Evolutionary conservation across 306 rosid species (phyloP), one percentile per base, ranked within the genome.

Genomic region (Acacia acuminata): DNA sequence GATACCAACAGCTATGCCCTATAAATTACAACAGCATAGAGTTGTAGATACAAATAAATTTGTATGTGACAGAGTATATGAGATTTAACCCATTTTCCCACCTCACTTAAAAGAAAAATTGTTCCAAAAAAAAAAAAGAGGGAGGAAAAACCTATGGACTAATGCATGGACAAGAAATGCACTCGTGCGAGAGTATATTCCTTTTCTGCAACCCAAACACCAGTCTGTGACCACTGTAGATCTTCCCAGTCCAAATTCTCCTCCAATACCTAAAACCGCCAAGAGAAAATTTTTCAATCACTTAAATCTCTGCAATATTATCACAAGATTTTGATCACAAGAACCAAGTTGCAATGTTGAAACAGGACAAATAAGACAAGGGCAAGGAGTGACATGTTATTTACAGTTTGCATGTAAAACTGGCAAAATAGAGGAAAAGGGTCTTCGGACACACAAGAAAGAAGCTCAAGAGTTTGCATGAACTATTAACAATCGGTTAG

Each of bases 221-320:
- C 99, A 36, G 97, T 91, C 78, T 95, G 98, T 3, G 99, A 95
- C 99, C 99, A 95, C 80, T 88, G 98, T n/a, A 95, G 90, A 79
- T 95, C 98, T 85, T 95, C 99, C 99, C 99, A 95, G 56, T 95
- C 99, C 71, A 95, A 81, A 74, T 93, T 93, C 81, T 95, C 98
- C 90, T 90, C 97, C 83, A 95, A 75, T 45, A 95, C 97, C 99
- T 95, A 83, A 58, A 58, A 61, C 30, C 20, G 84, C 10, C 76
- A 71, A 65, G 66, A 78, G 64, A 78, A 72, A 82, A 74, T 6
- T 11, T 78, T 60, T 24, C 43, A 84, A 43, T 64, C 47, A 43
- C 36, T 55, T 38, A 64, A 63, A 60, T 36, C 14, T 66, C 36
- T 4, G 51, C 77, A 66, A 84, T 32, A 69, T 79, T n/a, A 2